Percentiles rank a stretch among this genome's conserved stretches.
phyloP scores from a whole-genome alignment of 306 rosid species.

The Cicer chorassanicum region DNA sequence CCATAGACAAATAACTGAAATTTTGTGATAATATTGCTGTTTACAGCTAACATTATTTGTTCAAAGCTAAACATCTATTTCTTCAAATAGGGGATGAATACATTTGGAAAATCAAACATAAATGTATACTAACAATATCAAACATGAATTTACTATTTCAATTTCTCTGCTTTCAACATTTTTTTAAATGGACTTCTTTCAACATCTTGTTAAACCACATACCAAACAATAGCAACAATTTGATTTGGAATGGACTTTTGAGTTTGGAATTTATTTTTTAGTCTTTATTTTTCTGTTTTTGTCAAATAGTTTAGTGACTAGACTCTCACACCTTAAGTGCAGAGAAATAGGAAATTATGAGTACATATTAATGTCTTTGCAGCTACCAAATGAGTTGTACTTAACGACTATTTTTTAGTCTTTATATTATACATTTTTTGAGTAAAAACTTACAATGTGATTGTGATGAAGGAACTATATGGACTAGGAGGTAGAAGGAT shows the following conservation, averaged over 20 bases:
- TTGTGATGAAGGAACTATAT: conserved; percentile 59
- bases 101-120: background rate
- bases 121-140: conserved; percentile 1
- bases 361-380: too few species aligned
- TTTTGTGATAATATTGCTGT: conserved; percentile 8
- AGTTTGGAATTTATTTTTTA: background rate
- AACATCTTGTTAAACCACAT: background rate
- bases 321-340: too few species aligned
- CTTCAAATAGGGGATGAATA: background rate
- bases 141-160: conserved; percentile 32
- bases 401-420: too few species aligned
- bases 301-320: background rate
- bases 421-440: background rate
- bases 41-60: conserved; percentile 11
- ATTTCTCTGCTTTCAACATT: conserved; percentile 3
- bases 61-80: conserved; percentile 6
- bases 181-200: background rate
- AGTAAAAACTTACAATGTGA: background rate
- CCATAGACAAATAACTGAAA: conserved; percentile 1
- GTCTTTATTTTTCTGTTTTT: background rate
- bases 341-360: too few species aligned
- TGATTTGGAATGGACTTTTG: background rate
- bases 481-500: conserved; percentile 75
- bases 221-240: conserved; percentile 7
- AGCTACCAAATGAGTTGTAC: too few species aligned